Evolutionary conservation across 805 yeast genomes (phyloP).

Genomic region (Kodamaea hsintzibuensis): DNA sequence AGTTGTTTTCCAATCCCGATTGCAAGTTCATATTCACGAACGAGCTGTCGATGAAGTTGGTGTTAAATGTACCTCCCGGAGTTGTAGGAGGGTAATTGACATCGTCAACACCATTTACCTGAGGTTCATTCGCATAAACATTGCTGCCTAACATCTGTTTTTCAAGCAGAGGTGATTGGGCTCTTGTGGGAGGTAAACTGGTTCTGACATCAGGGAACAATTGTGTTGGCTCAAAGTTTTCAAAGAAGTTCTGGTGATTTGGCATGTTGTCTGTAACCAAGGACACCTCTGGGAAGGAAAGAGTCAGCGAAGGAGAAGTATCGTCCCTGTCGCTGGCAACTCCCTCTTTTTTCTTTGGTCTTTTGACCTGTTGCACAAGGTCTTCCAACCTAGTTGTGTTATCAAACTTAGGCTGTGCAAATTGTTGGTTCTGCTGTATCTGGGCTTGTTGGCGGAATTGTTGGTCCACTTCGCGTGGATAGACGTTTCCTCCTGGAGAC

Average conservation of each 20-base stretch:
- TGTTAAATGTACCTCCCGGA: conserved; percentile 30
- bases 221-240: conserved; percentile 58
- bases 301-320: conserved; percentile 38
- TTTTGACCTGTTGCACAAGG: conserved; percentile 35
- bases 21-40: conserved; percentile 46
- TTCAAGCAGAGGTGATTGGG: conserved; percentile 32
- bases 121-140: conserved; percentile 32
- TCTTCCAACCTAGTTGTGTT: conserved; percentile 27
- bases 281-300: conserved; percentile 53
- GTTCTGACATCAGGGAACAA: conserved; percentile 47
- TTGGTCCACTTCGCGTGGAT: conserved; percentile 14
- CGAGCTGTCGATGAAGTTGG: conserved; percentile 43
- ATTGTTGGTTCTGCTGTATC: conserved; percentile 23
- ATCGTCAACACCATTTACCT: background rate
- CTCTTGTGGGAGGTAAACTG: conserved; percentile 39
- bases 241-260: conserved; percentile 44
- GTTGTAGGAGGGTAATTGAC: conserved; percentile 15
- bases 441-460: conserved; percentile 31
- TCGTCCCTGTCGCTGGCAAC: conserved; percentile 16
- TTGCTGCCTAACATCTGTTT: conserved; percentile 22
- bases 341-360: conserved; percentile 11
- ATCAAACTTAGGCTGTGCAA: background rate
- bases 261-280: conserved; percentile 55
- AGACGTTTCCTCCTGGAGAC: conserved; percentile 29
- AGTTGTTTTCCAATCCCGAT: conserved; percentile 28